Evolutionary conservation across 352 stramenopile species (phyloP).

Genomic region (Aphanomyces stellatus): DNA sequence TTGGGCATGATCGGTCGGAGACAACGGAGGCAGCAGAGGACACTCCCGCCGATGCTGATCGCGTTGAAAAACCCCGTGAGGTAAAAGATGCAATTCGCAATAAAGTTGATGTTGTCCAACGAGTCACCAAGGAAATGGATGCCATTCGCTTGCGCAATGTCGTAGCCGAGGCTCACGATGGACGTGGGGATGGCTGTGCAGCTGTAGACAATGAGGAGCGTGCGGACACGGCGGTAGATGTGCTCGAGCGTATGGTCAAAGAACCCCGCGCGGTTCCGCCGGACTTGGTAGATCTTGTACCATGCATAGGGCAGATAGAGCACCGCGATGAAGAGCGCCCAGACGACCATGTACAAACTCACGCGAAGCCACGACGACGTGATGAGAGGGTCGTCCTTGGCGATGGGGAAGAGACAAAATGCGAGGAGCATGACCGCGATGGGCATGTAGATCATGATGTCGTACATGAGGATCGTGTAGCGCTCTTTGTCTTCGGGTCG

Average conservation of each 20-base stretch:
- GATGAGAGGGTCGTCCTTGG: not conserved
- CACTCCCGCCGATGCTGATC: constrained; percentile 50
- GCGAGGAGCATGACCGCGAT: constrained; percentile 39
- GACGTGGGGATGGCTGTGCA: constrained; percentile 54
- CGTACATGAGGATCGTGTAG: constrained; percentile 43
- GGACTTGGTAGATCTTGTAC: constrained; percentile 41
- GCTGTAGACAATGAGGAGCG: constrained; percentile 57
- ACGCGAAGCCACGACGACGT: not conserved
- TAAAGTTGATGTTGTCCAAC: not conserved
- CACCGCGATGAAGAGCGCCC: not conserved
- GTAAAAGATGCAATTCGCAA: constrained; percentile 42
- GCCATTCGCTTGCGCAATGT: constrained; percentile 28
- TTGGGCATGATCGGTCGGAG: constrained; percentile 49
- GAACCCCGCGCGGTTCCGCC: constrained; percentile 37
- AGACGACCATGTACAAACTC: constrained; percentile 9
- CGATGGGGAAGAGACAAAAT: not conserved
- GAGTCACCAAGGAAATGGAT: constrained; percentile 23
- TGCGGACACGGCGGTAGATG: constrained; percentile 58
- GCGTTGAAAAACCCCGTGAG: constrained; percentile 46
- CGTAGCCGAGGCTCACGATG: constrained; percentile 25
- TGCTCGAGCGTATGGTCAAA: constrained; percentile 36
- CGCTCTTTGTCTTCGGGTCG: constrained; percentile 40
- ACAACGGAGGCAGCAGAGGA: constrained; percentile 51
- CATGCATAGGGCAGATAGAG: constrained; percentile 31
- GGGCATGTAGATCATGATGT: constrained; percentile 32